Base-by-base conservation (phyloP, 495 filamentous ascomycete genomes). In the Cudoniella acicularis region DNA sequence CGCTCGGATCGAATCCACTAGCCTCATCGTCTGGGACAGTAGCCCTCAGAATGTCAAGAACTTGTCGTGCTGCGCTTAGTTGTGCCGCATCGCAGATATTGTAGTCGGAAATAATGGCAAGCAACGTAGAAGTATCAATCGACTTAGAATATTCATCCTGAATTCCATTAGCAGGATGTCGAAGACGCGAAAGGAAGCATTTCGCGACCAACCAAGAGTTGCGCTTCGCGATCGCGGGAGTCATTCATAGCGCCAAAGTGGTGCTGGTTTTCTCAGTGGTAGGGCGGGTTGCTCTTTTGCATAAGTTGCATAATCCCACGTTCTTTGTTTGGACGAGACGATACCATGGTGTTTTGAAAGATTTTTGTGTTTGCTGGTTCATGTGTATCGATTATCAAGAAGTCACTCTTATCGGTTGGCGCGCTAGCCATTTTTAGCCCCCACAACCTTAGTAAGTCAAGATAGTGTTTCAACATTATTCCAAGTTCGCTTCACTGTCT, bases 1-100 rank as follows among this genome's bases (percentile, higher is more conserved):
- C 91, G 10, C 88, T 91, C 0, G 90, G 84, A 58, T 96, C 90
- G 67, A 95, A 95, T 0, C 82, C 85, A 0, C 83, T 80, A 16
- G 79, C 75, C 62, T 90, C 85, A 61, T 93, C 87, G 20, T 78
- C 76, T 20, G 75, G 62, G 0, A 87, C 89, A 36, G 75, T 72
- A 10, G 79, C 71, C 47, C 84, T 86, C 8, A 96, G 69, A 0
- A 69, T 51, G 20, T 85, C 72, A 1, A 96, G 74, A 1, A 76
- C 75, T 13, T 76, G 60, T 9, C 81, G 76, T 16, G 83, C 78
- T n/a, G 73, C 65, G 10, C 73, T 56, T 11, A 91, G 69, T n/a
- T 80, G 75, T 18, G 70, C 54, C 0, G 75, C 58, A 11, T 80
- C 65, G 0, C 70, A 47, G 16, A 87, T 67, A 53, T 89, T 78